Evolutionary conservation across 2,329 filamentous ascomycete species (phyloP), one percentile per base, ranked within the genome.

Genomic region (Fusarium sp.): DNA sequence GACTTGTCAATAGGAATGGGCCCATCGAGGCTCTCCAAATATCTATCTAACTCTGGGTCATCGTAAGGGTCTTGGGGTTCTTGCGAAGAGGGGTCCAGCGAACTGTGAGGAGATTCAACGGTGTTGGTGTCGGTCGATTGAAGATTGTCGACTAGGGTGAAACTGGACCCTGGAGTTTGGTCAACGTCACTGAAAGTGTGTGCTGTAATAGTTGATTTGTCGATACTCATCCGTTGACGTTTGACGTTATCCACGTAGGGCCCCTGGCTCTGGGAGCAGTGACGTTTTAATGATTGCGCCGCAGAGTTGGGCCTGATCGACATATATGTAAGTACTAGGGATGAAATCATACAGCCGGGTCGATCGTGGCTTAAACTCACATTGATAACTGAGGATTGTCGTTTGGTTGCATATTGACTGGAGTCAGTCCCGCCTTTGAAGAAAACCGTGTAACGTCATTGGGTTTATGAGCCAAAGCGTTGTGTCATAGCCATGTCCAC

Each of bases 391-490:
- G 60, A 52, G 10, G 42, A 58, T 69, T 49, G 39, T 54, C 43
- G 36, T 53, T 52, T 51, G 60, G 60, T 43, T 68, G 65, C 65
- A 68, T 68, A 48, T 61, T 63, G 39, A 51, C 40, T 63, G 59
- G 59, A 69, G 56, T 62, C 42, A 47, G 55, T 50, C 51, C 62
- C 65, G 59, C 46, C 50, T 59, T 52, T 56, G 45, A 51, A 37
- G 25, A 36, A 63, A 51, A 67, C 58, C 58, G 57, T 63, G 59
- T 68, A 68, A 67, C 64, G 58, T 68, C 64, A 60, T 65, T 58
- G 62, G 60, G 15, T 65, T 65, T 54, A 65, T 53, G 56, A 40
- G 36, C 39, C 55, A 42, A 36, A 52, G 58, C 58, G 58, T 67
- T 67, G 47, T 67, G 63, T 64, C 63, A 59, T 67, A 67, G 58